phyloP scores from a whole-genome alignment of 1,284 basidiomycete species.

The Cutaneotrichosporon cavernicola region DNA sequence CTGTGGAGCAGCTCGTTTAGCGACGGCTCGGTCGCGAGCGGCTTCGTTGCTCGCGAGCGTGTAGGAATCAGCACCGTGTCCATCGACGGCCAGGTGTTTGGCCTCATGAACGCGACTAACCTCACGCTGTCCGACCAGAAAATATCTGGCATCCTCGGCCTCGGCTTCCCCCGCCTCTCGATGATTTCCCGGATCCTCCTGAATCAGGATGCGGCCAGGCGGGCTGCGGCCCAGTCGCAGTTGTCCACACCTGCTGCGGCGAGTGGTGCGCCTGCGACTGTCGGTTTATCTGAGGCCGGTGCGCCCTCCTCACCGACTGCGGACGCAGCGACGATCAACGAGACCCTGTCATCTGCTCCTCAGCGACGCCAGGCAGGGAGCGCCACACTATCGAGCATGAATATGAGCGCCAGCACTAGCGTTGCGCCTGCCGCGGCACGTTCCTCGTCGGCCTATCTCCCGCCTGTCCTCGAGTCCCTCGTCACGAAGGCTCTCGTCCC shows the following conservation, averaged over 20 bases:
- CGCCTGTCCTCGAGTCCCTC: conserved; percentile 43
- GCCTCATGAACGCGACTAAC: conserved; percentile 49
- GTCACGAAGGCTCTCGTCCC: conserved; percentile 31
- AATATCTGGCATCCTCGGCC: conserved; percentile 51
- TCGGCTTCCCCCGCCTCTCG: conserved; percentile 52
- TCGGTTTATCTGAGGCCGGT: background rate
- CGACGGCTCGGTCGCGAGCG: conserved; percentile 37
- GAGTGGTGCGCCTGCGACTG: background rate
- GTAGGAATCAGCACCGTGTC: conserved; percentile 31
- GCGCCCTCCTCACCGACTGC: conserved; percentile 9
- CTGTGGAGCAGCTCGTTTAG: conserved; percentile 35
- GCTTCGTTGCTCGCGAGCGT: conserved; percentile 40
- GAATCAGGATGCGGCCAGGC: background rate
- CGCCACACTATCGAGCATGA: background rate
- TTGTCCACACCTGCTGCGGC: background rate
- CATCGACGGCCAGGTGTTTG: conserved; percentile 35
- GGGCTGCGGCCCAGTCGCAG: background rate
- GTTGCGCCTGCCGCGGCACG: conserved; percentile 7
- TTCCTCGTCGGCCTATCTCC: conserved; percentile 31
- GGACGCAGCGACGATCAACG: background rate
- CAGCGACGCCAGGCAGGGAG: background rate
- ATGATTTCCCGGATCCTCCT: conserved; percentile 25
- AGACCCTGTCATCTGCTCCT: background rate
- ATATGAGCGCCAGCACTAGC: background rate
- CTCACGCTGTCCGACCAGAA: conserved; percentile 47